Base-by-base conservation (phyloP, 208 protist species). In the Wallacemonas sp. region DNA sequence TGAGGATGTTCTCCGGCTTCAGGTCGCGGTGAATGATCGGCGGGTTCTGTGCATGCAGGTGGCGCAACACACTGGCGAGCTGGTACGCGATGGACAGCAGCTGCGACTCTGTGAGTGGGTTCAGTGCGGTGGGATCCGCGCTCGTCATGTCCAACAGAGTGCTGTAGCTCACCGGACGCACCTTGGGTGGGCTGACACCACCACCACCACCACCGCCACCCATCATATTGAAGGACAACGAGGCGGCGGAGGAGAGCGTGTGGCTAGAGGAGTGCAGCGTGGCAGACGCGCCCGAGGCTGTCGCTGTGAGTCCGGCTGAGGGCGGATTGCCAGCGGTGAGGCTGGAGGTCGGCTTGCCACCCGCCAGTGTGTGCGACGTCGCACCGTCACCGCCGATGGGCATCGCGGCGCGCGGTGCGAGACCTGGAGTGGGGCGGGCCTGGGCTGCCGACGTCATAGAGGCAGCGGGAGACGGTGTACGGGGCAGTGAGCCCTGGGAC, bases 41-140 rank as follows among this genome's bases (percentile, higher is more conserved):
- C 26, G 76, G 75, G 22, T 58, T 52, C 54, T 85, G 83, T 21
- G 67, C 45, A 71, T 95, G 89, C 50, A 95, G 76, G 67, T 89
- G 68, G n/a, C 66, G 48, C 4, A 95, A 70, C 17, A 89, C 85
- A 4, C 71, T 83, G 61, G 81, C 70, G 3, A 93, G 66, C 66
- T 95, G 89, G 53, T 82, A 89, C 4, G 85, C 87, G 55, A 95
- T 92, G 3, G 81, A 93, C 2, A 90, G 64, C 27, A 95, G 59
- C 64, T 92, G 86, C 22, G 69, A 39, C 70, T 95, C 86, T 6
- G 76, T 86, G 13, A 95, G 63, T 3, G 81, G 71, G 37, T 91
- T 86, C 41, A 64, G 19, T 2, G 53, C 48, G 0, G 65, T 71
- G 19, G 67, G 61, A 46, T 73, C 68, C 10, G 12, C 39, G n/a